Evolutionary conservation across 345 rosid genomes (phyloP).

Genomic region (Xanthoceras sorbifolium): DNA sequence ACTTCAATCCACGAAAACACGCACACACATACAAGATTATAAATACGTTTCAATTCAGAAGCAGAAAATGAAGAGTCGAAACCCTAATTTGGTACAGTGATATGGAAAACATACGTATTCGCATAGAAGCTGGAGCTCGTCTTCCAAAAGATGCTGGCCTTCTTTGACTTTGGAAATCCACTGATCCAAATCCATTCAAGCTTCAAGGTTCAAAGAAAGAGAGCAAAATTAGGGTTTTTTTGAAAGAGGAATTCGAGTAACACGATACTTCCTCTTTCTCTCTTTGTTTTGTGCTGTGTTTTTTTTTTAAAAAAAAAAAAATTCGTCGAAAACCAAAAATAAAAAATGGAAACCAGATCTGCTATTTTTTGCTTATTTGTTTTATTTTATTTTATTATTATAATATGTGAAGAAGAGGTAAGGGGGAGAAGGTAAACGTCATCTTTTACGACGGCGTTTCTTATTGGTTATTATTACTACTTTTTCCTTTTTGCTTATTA

Average conservation of each 20-base stretch:
- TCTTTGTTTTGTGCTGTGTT: background rate
- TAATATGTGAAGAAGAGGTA: background rate
- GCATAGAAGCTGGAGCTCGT: constrained; percentile 98
- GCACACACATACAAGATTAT: background rate
- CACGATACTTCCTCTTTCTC: background rate
- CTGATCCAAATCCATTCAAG: constrained; percentile 94
- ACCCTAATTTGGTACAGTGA: constrained; percentile 19
- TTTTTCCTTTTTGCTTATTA: no score
- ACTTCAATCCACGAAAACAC: background rate
- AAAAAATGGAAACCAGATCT: constrained; percentile 15
- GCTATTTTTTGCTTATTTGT: background rate
- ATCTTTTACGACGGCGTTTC: background rate
- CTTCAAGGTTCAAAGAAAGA: background rate
- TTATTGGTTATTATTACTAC: background rate
- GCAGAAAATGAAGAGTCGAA: background rate
- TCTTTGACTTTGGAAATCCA: constrained; percentile 98
- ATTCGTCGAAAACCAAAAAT: background rate
- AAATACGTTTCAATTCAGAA: no score
- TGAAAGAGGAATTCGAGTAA: background rate
- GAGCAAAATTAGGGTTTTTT: constrained; percentile 25
- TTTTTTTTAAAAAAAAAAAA: no score
- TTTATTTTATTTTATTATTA: background rate
- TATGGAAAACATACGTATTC: constrained; percentile 62
- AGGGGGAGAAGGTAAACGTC: constrained; percentile 1
- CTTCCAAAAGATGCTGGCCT: constrained; percentile 88